Base-by-base conservation (phyloP, 768 basidiomycete genomes). In the Phylloporus arenicola region DNA sequence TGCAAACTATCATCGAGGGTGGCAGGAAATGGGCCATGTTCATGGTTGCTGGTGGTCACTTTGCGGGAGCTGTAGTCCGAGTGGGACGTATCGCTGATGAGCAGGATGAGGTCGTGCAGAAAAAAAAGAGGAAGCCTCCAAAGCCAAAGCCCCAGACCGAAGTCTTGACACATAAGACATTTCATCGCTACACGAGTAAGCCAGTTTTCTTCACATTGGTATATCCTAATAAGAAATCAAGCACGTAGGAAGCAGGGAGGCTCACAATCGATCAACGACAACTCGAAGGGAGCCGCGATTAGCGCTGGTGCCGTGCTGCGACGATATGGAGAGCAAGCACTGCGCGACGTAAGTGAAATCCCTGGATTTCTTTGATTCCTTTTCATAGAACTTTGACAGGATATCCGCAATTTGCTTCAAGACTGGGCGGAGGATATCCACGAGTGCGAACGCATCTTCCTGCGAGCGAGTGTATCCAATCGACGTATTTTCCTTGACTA, bases 171-270 rank as follows among this genome's bases (percentile, higher is more conserved):
- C 91, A 93, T 62, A 99, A 98, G 70, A 98, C 96, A 2, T 98
- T 97, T 66, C 96, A 98, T 68, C 84, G 96, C 1, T 99, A 99
- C 67, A 99, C 96, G 0, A 98, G 94, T 96, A 57, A 58, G 90
- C 77, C 13, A 3, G 4, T 19, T 40, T 3, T 45, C 34, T 20
- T 24, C n/a, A 20, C 12, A 35, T 33, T 19, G 22, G 16, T 17
- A 41, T 25, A 25, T 27, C 53, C 55, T 59, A 46, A 59, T 46
- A n/a, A 39, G 12, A 17, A 29, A n/a, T 8, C 12, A 19, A 98
- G 95, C 96, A 29, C 91, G 96, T 56, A 78, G 91, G 57, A 98
- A 98, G 66, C 96, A 99, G 73, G 96, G 96, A 68, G 96, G 96
- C 0, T 87, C 90, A 2, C 96, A 99, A 70, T 83, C 86, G 2